Percentiles rank a stretch among this genome's conserved stretches.
phyloP scores from a whole-genome alignment of 805 yeast species.

The Monosporozyma unispora region DNA sequence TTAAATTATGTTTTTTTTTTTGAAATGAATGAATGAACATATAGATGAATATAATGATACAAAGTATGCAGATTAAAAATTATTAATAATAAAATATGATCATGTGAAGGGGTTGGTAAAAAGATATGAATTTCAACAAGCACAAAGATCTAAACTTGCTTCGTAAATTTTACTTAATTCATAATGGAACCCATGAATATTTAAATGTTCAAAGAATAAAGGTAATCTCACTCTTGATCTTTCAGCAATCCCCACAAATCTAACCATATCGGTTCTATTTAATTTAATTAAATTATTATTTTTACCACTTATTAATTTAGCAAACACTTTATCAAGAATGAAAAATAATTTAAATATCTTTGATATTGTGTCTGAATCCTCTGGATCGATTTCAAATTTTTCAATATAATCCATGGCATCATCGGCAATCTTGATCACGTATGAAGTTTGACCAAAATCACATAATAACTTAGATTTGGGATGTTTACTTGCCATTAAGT shows the following conservation, averaged over 20 bases:
- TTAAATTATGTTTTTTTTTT: too few relatives aligned
- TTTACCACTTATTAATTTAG: conserved; percentile 30
- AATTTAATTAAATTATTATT: conserved; percentile 31
- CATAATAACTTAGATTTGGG: neutral
- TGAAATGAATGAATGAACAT: too few relatives aligned
- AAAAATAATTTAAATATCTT: conserved; percentile 33
- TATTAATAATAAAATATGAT: neutral
- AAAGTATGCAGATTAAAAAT: neutral
- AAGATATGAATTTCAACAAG: conserved; percentile 4
- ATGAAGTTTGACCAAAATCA: conserved; percentile 53
- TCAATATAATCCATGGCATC: conserved; percentile 55
- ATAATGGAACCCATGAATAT: conserved; percentile 35
- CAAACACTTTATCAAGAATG: conserved; percentile 36
- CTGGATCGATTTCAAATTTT: conserved; percentile 30
- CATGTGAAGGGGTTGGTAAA: too few relatives aligned
- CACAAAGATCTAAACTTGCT: conserved; percentile 32
- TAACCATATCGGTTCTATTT: conserved; percentile 42
- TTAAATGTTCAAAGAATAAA: conserved; percentile 26
- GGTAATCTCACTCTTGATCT: conserved; percentile 40
- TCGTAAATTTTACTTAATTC: conserved; percentile 40
- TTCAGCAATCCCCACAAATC: conserved; percentile 45
- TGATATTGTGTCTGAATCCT: conserved; percentile 23
- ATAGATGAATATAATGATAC: neutral
- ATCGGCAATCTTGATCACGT: conserved; percentile 53
- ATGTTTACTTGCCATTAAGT: neutral